A percentile compares a stretch with the other conserved stretches of the same genome.
Evolutionary conservation across 805 yeast genomes (phyloP).

Genomic region (Cyberlindnera petersonii): DNA sequence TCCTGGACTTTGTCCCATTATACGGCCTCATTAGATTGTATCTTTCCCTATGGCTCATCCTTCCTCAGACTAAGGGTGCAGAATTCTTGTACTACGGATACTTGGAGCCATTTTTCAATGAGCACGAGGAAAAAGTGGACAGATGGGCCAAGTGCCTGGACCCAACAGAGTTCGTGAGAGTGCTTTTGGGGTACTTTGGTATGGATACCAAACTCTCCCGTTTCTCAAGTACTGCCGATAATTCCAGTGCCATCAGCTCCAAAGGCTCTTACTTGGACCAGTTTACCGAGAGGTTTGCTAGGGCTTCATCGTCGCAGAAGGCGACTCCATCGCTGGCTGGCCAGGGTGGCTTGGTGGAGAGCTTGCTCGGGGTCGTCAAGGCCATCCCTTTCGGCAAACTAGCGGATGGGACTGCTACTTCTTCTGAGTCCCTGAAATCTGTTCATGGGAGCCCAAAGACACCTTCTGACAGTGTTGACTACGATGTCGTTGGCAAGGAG

Average conservation of each 20-base stretch:
- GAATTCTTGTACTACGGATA: conserved; percentile 35
- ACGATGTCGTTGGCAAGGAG: conserved; percentile 41
- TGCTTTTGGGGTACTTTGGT: conserved; percentile 6
- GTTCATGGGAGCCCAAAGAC: not conserved
- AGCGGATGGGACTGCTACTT: not conserved
- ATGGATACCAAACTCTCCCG: conserved; percentile 8
- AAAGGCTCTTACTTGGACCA: conserved; percentile 7
- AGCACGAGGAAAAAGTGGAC: conserved; percentile 35
- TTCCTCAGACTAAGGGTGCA: conserved; percentile 47
- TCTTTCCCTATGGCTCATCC: conserved; percentile 57
- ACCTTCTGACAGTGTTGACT: conserved; percentile 30
- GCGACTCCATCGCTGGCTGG: not conserved
- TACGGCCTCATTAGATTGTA: conserved; percentile 45
- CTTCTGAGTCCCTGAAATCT: conserved; percentile 1
- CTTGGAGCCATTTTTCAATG: conserved; percentile 36
- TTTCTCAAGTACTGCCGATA: conserved; percentile 1
- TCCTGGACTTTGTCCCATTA: conserved; percentile 53
- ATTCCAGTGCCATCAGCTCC: not conserved
- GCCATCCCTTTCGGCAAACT: conserved; percentile 1
- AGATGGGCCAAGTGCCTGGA: conserved; percentile 7
- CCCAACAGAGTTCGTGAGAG: conserved; percentile 7
- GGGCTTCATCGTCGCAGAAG: not conserved
- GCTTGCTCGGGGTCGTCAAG: conserved; percentile 12
- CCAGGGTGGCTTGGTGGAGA: conserved; percentile 10
- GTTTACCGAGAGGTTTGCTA: conserved; percentile 11